Conservation (phyloP, 257 asterid genomes). For the Solanum ossicruentum region DNA sequence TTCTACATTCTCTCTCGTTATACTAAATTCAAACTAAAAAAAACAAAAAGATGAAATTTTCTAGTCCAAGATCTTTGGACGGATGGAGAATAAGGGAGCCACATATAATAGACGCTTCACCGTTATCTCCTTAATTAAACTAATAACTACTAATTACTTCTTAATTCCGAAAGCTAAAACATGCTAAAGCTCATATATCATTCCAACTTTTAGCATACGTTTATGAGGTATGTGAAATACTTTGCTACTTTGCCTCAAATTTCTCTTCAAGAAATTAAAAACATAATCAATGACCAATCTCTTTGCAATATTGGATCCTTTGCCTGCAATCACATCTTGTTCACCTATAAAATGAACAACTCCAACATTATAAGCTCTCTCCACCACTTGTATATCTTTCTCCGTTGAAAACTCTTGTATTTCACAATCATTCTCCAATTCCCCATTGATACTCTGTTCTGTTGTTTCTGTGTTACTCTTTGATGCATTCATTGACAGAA, state of each 20-base stretch:
- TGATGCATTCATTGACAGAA: background rate
- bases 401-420: background rate
- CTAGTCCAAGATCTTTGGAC: background rate
- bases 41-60: background rate
- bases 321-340: conserved; percentile 42
- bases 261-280: conserved; percentile 41
- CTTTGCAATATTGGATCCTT: conserved; percentile 30
- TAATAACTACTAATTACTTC: background rate
- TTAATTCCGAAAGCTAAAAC: too few relatives aligned
- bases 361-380: conserved; percentile 24
- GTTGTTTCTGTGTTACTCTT: background rate
- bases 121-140: background rate
- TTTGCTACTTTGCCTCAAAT: conserved; percentile 34
- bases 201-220: conserved; percentile 59
- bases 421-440: background rate
- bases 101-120: background rate
- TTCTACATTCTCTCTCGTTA: background rate
- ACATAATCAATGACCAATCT: conserved; percentile 36
- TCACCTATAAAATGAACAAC: conserved; percentile 62
- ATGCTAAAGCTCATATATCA: conserved; percentile 30
- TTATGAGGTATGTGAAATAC: conserved; percentile 47
- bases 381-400: conserved; percentile 21
- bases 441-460: background rate
- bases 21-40: background rate
- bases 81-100: background rate